Base-by-base conservation (phyloP, 2,329 filamentous ascomycete species). In the Phialophora tarda region DNA sequence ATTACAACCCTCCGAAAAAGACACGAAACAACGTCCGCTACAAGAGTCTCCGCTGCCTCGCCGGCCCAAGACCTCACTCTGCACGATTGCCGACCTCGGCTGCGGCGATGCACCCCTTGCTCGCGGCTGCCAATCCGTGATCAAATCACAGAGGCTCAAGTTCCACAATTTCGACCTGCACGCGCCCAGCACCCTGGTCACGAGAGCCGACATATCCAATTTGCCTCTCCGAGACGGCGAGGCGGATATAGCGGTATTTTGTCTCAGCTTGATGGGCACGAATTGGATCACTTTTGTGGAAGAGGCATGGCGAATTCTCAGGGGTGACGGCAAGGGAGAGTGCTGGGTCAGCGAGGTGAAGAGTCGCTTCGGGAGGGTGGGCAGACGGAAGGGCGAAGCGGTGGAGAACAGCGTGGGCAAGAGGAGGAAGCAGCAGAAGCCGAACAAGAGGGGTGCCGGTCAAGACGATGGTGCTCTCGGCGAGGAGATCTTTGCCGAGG, bases 311-410 rank as follows among this genome's bases (percentile, higher is more conserved):
- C 89, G 95, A 62, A 85, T 98, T 59, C 85, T 99, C 68, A 90
- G 92, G 75, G 93, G 93, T 86, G 94, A 95, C 75, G 95, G 80
- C 34, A 82, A 81, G 69, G 80, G 95, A 72, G 95, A 99, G 82
- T 88, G 97, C 62, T 99, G 95, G 95, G 87, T 99, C 59, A 91
- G 92, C 56, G 95, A 99, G 81, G 97, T 99, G 80, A 98, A 98
- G 82, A 92, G 88, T 71, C 90, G 95, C 34, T 98, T 99, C 76
- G 89, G 88, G 3, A 84, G 88, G 53, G 83, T 87, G 2, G 78
- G 66, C 17, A 74, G 77, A 56, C 83, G 81, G 72, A 55, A 55
- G 59, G 58, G 77, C 76, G 71, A 66, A 30, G 71, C 80, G 56
- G 82, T 92, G 59, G 82, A 85, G 71, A 89, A 92, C 79, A 91